A percentile compares a stretch with the other conserved stretches of the same genome.
phyloP scores from a whole-genome alignment of 495 filamentous ascomycete species.

The Penicillium argentinense region DNA sequence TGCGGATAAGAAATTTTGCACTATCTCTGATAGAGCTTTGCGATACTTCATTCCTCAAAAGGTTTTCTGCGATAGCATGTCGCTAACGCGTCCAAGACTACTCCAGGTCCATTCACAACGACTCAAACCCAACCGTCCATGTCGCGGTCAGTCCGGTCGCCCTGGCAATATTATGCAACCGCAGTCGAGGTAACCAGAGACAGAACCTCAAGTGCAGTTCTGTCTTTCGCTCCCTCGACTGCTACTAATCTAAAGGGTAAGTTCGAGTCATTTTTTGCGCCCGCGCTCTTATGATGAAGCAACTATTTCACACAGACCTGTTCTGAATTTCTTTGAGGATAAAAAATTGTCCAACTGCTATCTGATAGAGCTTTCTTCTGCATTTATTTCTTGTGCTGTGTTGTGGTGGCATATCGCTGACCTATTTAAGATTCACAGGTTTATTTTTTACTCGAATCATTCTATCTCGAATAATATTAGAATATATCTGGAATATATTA shows the following conservation, averaged over 20 bases:
- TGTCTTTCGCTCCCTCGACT: no score
- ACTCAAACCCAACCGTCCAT: no score
- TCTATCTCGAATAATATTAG: no score
- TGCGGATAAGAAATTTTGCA: conserved; percentile 49
- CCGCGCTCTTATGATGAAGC: conserved; percentile 47
- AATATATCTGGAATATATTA: no score
- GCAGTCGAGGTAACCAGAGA: no score
- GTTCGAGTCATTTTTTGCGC: not conserved
- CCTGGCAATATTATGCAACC: no score
- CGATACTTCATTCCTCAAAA: not conserved
- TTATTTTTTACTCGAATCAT: not conserved
- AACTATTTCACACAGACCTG: conserved; percentile 57
- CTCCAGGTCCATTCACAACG: no score
- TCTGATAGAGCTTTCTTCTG: conserved; percentile 34
- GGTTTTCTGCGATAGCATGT: not conserved
- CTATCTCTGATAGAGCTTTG: conserved; percentile 45
- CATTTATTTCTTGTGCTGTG: not conserved
- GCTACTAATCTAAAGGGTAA: no score
- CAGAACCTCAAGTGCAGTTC: no score
- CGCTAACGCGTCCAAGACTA: conserved; percentile 8
- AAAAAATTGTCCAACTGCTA: conserved; percentile 50
- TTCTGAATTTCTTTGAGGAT: conserved; percentile 53
- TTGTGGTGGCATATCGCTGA: conserved; percentile 9
- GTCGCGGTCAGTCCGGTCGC: no score
- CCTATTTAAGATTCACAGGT: not conserved